Evolutionary conservation across 306 rosid genomes (phyloP), one percentile per base, ranked within the genome.

Genomic region (Rubus idaeus): DNA sequence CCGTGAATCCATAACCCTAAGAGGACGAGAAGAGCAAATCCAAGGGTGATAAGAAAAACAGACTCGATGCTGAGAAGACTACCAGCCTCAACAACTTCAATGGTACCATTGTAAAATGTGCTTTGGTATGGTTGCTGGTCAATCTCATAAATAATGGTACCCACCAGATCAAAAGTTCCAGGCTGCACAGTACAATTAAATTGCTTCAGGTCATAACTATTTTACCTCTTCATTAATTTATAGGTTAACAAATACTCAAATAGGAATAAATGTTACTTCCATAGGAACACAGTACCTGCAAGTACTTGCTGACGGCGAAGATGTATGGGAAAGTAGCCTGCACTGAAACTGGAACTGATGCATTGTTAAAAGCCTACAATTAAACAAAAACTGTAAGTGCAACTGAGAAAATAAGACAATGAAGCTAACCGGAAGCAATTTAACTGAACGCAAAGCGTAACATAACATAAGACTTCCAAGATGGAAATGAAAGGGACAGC

Each of bases 131-230:
- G 88, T 30, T 83, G 88, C 73, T 95, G 90, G 49, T 92, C 97
- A 35, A 92, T 88, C 84, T 95, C 97, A 71, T 95, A 91, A 21
- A 88, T 30, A 64, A 92, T 82, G 65, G 93, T 83, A 57, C 97
- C 97, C 56, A 92, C 97, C 57, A 95, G 97, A 87, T 95, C 97
- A 89, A 89, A 95, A 61, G 80, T 86, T 62, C 97, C 99, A 50
- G 97, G 88, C 99, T 95, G 88, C 87, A 87, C 47, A 64, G 75
- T 47, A 64, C 65, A 52, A 79, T 79, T 53, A 50, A 75, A 78
- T 50, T 26, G 49, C 72, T 79, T 63, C 61, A 70, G 62, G 49
- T 75, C 57, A 75, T 52, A 49, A 49, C 45, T 70, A 3, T 5
- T 69, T 3, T 1, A 10, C 46, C 30, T 17, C 39, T 72, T 6